phyloP scores from a whole-genome alignment of 257 asterid genomes.

The Solanum peruvianum region DNA sequence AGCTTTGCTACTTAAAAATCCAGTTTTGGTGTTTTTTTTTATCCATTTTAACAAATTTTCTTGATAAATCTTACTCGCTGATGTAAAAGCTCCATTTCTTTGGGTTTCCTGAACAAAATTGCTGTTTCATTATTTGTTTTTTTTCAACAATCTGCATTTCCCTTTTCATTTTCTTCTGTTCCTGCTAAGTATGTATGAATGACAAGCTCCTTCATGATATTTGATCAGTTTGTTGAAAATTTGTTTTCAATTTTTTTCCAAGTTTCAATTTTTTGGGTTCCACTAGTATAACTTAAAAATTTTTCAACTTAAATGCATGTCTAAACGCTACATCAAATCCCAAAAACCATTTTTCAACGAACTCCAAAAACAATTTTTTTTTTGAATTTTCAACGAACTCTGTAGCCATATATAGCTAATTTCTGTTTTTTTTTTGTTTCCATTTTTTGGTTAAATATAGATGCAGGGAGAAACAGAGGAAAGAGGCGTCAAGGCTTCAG shows the following conservation, averaged over 20 bases:
- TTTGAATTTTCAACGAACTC: not conserved
- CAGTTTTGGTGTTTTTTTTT: not conserved
- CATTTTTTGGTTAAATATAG: conserved; percentile 17
- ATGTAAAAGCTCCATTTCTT: not conserved
- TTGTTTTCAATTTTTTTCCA: not conserved
- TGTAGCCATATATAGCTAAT: not conserved
- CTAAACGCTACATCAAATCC: not conserved
- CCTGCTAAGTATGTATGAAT: not conserved
- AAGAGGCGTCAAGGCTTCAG: conserved; percentile 80
- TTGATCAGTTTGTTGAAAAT: not conserved
- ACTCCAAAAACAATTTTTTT: not conserved
- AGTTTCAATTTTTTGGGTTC: not conserved
- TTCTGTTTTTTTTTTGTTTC: not conserved
- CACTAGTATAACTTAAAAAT: too few species aligned
- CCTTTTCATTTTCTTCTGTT: not conserved
- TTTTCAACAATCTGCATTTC: not conserved
- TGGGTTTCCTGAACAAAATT: not conserved
- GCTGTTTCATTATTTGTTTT: not conserved
- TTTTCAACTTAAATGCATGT: not conserved
- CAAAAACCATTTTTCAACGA: not conserved
- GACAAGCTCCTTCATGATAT: not conserved
- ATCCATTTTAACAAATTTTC: not conserved
- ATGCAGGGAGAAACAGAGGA: conserved; percentile 89
- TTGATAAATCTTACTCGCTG: not conserved
- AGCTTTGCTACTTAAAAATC: not conserved